Evolutionary conservation across 2,329 filamentous ascomycete genomes (phyloP), one percentile per base, ranked within the genome.

Genomic region (Alternaria sp.): DNA sequence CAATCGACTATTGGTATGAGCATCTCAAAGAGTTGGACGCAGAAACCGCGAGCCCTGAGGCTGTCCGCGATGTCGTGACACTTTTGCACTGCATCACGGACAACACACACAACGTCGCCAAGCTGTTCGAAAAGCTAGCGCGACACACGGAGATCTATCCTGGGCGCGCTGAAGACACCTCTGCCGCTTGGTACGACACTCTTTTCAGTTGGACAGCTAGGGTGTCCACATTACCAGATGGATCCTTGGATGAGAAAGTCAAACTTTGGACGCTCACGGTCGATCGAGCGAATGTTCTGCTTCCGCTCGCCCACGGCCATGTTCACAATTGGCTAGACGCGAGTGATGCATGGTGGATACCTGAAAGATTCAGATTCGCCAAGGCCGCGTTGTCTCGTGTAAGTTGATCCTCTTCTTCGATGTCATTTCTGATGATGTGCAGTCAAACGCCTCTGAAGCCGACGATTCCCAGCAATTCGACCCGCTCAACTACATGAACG

Each of bases 1-100:
- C 60, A 0, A 54, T 67, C 21, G 45, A 47, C 19, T 66, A 63
- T 51, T 72, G 68, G 68, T 56, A 66, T 17, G 61, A 68, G 17
- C 70, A 72, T 44, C 46, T 58, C 12, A 30, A 52, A 10, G 56
- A 52, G 25, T 5, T 52, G 19, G 46, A 56, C 56, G 70, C 46
- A 28, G 59, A 19, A 43, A 67, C n/a, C 40, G 64, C 23, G 55
- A 72, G 13, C n/a, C 44, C 61, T 3, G 56, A 44, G 2, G 23
- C 4, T 11, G 10, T 51, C 11, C 19, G 3, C 8, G 32, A 59
- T 13, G 47, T 59, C 2, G 21, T 44, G 1, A 45, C 23, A 13
- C 43, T 51, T 9, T 15, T 58, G 46, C 40, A 51, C 32, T 30
- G 23, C 25, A 32, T 58, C 4, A 58, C 55, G 9, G 45, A 23